Evolutionary conservation across 331 rosid species (phyloP), one percentile per base, ranked within the genome.

Genomic region (Spiraea crenata): DNA sequence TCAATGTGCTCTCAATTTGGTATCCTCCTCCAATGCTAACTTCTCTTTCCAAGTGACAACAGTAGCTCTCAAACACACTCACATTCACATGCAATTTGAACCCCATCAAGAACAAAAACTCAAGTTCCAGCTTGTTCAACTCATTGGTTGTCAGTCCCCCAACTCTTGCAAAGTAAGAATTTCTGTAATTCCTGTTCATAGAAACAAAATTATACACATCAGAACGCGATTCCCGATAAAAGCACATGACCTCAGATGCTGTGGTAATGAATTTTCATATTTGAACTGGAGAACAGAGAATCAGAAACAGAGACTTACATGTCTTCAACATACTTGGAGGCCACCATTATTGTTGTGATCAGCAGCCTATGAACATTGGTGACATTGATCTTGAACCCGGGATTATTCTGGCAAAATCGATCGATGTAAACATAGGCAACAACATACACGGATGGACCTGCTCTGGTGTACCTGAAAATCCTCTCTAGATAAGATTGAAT

Each of bases 11-110:
- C 75, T 93, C 98, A 63, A 90, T 85, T 15, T 93, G 97, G 72
- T 90, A 90, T 10, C 92, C 97, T 84, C 98, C 97, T 67, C 98
- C 97, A 75, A 90, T 85, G 70, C 97, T 89, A 0, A 93, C 98
- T 83, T 93, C 98, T 76, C 98, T 93, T 74, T 93, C 98, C 66
- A 93, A 83, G 79, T 93, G 98, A 65, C 88, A 78, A 59, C 98
- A 92, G 68, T 92, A 92, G 77, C 98, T 92, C 89, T 92, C 95
- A 79, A 92, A 92, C 68, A 92, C 95, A 86, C 98, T 89, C 76
- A 92, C 82, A 83, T 92, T 92, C 70, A 93, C 98, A 73, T 90
- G 98, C 46, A 91, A 84, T 74, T 90, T 93, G 82, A 93, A 93
- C 19, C 90, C 86, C 96, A 93, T 87, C 86, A 87, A 54, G 88